A percentile compares a stretch with the other conserved stretches of the same genome.
phyloP scores from a whole-genome alignment of 2,329 filamentous ascomycete species.

The Tricladium varicosporioides region DNA sequence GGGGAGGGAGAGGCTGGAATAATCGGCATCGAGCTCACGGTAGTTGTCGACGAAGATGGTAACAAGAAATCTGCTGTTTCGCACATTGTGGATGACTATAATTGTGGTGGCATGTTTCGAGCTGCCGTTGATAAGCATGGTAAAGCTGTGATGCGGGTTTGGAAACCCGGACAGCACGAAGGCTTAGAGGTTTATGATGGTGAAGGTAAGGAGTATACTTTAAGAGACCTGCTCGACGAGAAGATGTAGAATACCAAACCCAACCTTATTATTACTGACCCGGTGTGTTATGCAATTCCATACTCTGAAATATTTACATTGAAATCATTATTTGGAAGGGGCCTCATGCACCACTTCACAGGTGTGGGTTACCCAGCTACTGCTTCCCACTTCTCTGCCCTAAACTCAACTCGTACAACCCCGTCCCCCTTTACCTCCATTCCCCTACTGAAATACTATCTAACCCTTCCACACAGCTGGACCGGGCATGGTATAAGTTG shows the following conservation, averaged over 20 bases:
- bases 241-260: constrained; percentile 7
- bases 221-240: constrained; percentile 30
- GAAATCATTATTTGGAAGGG: too few relatives aligned
- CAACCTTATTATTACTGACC: too few relatives aligned
- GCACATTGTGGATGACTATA: constrained; percentile 72
- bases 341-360: too few relatives aligned
- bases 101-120: constrained; percentile 85
- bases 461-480: constrained; percentile 28
- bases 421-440: background rate
- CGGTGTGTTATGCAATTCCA: too few relatives aligned
- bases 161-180: constrained; percentile 36
- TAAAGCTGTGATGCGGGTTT: constrained; percentile 55
- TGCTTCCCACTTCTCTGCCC: too few relatives aligned
- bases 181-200: constrained; percentile 32
- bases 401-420: background rate
- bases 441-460: background rate
- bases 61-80: constrained; percentile 42
- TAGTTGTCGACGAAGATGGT: constrained; percentile 43
- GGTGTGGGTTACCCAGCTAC: too few relatives aligned
- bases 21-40: constrained; percentile 70
- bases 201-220: constrained; percentile 33
- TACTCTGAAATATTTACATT: too few relatives aligned
- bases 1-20: constrained; percentile 84
- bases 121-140: constrained; percentile 70
- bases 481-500: constrained; percentile 26